A percentile compares a stretch with the other conserved stretches of the same genome.
Evolutionary conservation across 163 green algal species (phyloP).

Genomic region (Volvox carteri): DNA sequence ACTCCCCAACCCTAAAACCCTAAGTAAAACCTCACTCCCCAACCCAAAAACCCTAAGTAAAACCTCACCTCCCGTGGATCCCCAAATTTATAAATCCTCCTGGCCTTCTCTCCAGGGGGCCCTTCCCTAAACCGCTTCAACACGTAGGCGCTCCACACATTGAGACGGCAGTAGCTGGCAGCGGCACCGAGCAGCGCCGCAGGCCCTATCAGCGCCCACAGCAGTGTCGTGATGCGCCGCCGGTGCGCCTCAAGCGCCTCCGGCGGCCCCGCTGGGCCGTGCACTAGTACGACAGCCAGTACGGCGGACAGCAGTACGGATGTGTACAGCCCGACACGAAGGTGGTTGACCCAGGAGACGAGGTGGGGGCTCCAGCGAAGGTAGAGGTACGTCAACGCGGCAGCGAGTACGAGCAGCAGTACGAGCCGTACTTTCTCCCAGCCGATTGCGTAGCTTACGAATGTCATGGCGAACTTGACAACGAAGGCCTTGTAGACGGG

Average conservation of each 20-base stretch:
- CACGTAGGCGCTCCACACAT: conserved; percentile 48
- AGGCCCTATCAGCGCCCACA: conserved; percentile 53
- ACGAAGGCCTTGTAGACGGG: conserved; percentile 33
- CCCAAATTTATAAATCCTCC: conserved; percentile 54
- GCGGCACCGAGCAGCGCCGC: conserved; percentile 36
- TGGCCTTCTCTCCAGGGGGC: conserved; percentile 43
- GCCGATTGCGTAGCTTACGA: conserved; percentile 49
- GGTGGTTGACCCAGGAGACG: conserved; percentile 54
- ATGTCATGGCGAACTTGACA: conserved; percentile 55
- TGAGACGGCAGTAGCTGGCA: conserved; percentile 29
- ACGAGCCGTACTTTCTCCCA: conserved; percentile 38
- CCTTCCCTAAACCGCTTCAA: conserved; percentile 35
- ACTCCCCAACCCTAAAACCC: too few species aligned
- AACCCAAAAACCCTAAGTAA: too few species aligned
- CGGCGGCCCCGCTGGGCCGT: not conserved
- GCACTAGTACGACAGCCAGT: conserved; percentile 48
- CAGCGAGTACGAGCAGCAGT: conserved; percentile 24
- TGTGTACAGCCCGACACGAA: conserved; percentile 45
- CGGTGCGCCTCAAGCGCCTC: not conserved
- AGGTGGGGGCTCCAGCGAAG: conserved; percentile 57
- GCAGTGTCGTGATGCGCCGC: conserved; percentile 20
- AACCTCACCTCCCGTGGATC: conserved; percentile 53
- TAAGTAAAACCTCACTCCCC: too few species aligned
- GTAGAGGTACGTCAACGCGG: conserved; percentile 39
- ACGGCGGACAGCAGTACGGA: conserved; percentile 36